These are phyloP conservation scores for Microbotryum intermedium DNA, from an alignment of 1,284 basidiomycete species.

Conservation along the genomic window DNA sequence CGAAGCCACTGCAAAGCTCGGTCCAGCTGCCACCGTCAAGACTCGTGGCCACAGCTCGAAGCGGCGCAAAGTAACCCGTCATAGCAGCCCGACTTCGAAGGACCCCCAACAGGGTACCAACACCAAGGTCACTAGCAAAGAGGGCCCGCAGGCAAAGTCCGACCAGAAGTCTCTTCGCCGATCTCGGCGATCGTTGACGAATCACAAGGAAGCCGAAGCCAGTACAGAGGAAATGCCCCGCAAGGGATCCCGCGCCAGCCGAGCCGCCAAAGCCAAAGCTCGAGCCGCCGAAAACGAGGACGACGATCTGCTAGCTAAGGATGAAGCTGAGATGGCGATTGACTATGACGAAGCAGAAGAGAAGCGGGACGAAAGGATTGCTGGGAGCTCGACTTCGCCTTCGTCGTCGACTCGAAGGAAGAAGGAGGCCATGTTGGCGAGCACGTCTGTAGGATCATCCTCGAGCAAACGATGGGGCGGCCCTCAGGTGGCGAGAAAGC, in stretches of 20 bases:
- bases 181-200: not conserved
- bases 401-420: not conserved
- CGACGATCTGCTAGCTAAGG: not conserved
- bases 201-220: not conserved
- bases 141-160: conserved; percentile 4
- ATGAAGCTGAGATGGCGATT: conserved; percentile 9
- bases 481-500: not conserved
- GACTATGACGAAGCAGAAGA: not conserved
- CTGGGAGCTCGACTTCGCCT: too few relatives aligned
- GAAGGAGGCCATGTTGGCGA: not conserved
- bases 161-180: not conserved
- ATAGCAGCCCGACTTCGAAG: not conserved
- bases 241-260: conserved; percentile 16
- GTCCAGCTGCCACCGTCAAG: not conserved
- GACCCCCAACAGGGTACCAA: not conserved
- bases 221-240: conserved; percentile 23
- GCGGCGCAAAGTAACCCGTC: conserved; percentile 16
- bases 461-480: not conserved
- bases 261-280: conserved; percentile 15
- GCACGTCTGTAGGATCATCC: not conserved
- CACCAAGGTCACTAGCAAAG: conserved; percentile 4
- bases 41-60: conserved; percentile 5
- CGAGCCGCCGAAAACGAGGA: conserved; percentile 11
- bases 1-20: too few relatives aligned
- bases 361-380: not conserved